phyloP scores from a whole-genome alignment of 2,329 filamentous ascomycete genomes.

The Talaromyces sp. region DNA sequence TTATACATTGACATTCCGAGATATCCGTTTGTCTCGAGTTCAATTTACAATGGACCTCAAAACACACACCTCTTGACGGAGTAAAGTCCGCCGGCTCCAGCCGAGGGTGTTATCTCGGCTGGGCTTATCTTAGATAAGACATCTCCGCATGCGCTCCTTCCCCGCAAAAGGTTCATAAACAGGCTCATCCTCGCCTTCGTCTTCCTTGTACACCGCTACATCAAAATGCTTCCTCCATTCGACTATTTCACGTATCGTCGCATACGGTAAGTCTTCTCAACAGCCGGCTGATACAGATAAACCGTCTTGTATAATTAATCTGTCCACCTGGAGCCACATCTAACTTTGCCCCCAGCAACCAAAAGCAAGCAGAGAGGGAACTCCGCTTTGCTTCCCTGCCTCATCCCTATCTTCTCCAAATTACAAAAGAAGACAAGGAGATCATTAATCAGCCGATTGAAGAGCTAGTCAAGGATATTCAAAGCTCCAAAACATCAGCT shows the following conservation, averaged over 20 bases:
- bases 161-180: slow-evolving; percentile 23
- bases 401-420: slow-evolving; percentile 64
- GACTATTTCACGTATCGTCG: slow-evolving; percentile 72
- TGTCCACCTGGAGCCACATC: slow-evolving; percentile 2
- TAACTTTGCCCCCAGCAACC: slow-evolving; percentile 56
- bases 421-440: slow-evolving; percentile 65
- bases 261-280: slow-evolving; percentile 63
- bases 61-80: slow-evolving; percentile 6
- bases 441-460: slow-evolving; percentile 75
- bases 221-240: slow-evolving; percentile 55
- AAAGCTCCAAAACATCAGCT: slow-evolving; percentile 66
- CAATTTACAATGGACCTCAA: not conserved
- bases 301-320: not conserved
- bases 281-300: too few species aligned
- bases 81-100: slow-evolving; percentile 19
- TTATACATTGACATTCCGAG: not conserved
- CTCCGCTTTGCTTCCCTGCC: slow-evolving; percentile 70
- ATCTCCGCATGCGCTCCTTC: slow-evolving; percentile 21
- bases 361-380: slow-evolving; percentile 77
- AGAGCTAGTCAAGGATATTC: slow-evolving; percentile 75
- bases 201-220: slow-evolving; percentile 3
- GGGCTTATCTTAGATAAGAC: slow-evolving; percentile 18
- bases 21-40: not conserved
- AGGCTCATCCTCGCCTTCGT: slow-evolving; percentile 4
- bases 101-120: slow-evolving; percentile 7